Conservation (phyloP, 345 rosid genomes). For the Aquilaria sinensis region DNA sequence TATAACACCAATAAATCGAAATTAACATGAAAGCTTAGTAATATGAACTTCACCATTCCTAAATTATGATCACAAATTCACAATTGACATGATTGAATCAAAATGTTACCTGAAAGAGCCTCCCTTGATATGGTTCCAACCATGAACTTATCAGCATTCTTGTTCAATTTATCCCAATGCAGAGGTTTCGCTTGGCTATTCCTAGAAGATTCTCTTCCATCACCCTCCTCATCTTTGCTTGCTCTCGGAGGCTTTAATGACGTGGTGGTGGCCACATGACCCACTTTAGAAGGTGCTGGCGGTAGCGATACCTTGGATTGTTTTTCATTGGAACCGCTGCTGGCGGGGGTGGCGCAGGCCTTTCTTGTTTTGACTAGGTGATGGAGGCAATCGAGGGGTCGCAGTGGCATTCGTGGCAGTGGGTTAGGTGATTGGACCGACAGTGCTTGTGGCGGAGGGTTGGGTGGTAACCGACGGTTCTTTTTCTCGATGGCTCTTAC, state of each 20-base stretch:
- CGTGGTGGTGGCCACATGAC: constrained; percentile 16
- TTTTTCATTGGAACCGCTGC: constrained; percentile 14
- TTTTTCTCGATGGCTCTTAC: constrained; percentile 13
- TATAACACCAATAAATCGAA: constrained; percentile 14
- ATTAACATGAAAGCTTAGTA: neutral
- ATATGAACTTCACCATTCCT: neutral
- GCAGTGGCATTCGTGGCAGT: constrained; percentile 21
- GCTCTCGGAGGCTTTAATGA: constrained; percentile 37
- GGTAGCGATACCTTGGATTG: constrained; percentile 41
- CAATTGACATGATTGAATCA: neutral
- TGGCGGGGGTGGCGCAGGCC: constrained; percentile 26
- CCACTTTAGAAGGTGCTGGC: constrained; percentile 34
- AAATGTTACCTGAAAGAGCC: constrained; percentile 75
- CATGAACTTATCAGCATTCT: constrained; percentile 62
- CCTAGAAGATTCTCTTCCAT: constrained; percentile 26
- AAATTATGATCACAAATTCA: neutral
- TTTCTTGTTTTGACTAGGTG: constrained; percentile 10
- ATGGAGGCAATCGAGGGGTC: constrained; percentile 11
- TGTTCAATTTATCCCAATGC: constrained; percentile 88
- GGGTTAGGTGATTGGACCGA: constrained; percentile 25
- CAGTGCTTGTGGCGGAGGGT: constrained; percentile 19
- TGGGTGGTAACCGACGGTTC: constrained; percentile 17
- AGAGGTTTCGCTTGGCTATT: constrained; percentile 61
- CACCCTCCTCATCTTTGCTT: constrained; percentile 13
- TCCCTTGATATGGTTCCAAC: constrained; percentile 80